A percentile compares a stretch with the other conserved stretches of the same genome.
phyloP scores from a whole-genome alignment of 2,329 filamentous ascomycete genomes.

The Didymella segeticola region DNA sequence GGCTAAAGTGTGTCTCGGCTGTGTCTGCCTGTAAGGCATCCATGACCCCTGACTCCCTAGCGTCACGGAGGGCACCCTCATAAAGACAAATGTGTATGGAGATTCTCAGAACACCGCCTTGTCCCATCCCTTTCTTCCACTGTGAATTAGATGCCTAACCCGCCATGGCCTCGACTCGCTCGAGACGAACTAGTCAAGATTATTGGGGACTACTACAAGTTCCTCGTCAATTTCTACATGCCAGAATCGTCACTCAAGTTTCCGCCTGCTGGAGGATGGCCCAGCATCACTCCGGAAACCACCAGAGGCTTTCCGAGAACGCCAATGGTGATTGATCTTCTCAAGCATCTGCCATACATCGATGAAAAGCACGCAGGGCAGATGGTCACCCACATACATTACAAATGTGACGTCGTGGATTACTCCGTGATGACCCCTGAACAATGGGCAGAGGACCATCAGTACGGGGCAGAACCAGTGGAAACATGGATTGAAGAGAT shows the following conservation, averaged over 20 bases:
- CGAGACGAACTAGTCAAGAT: constrained; percentile 10
- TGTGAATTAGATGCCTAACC: background rate
- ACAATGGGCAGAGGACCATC: background rate
- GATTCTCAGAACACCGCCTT: no score
- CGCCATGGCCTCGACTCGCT: background rate
- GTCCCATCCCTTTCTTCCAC: no score
- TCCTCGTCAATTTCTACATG: constrained; percentile 18
- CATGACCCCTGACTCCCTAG: no score
- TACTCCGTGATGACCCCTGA: constrained; percentile 1
- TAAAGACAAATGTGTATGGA: no score
- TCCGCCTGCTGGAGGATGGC: constrained; percentile 18
- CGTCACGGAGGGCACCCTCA: no score
- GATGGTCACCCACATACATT: constrained; percentile 13
- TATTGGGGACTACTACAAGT: constrained; percentile 19
- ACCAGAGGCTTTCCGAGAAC: constrained; percentile 3
- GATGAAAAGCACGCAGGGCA: background rate
- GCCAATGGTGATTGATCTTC: constrained; percentile 14
- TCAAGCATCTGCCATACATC: constrained; percentile 19
- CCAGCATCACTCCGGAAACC: constrained; percentile 10
- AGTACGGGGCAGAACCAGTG: background rate
- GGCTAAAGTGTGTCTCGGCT: background rate
- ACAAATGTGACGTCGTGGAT: constrained; percentile 14
- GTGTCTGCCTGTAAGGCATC: constrained; percentile 4
- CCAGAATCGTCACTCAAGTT: constrained; percentile 7
- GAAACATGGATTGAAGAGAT: background rate